These are phyloP conservation scores for Tuctoria greenei DNA, from an alignment of 176 grass and related monocot species.

Conservation along the genomic window DNA sequence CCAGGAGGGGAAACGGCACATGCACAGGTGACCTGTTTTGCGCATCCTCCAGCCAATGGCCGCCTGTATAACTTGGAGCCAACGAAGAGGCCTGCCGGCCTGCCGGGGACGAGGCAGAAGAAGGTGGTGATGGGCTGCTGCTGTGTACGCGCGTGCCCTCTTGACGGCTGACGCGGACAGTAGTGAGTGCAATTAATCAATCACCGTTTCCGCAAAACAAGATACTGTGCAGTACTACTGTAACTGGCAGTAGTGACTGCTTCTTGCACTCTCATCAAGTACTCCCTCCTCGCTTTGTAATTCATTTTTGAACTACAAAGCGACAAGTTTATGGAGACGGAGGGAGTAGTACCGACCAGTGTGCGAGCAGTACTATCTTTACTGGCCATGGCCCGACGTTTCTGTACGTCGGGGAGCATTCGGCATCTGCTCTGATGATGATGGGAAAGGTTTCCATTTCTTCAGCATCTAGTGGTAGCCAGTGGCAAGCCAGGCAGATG, in stretches of 20 bases:
- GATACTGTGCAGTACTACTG: too few relatives aligned
- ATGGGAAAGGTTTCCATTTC: background rate
- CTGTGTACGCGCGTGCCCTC: too few relatives aligned
- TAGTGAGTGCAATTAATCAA: background rate
- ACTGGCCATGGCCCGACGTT: background rate
- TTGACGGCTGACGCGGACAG: background rate
- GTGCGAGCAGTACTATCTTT: background rate
- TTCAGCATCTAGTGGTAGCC: too few relatives aligned
- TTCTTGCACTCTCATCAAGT: background rate
- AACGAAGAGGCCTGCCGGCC: constrained; percentile 4
- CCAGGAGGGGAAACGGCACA: constrained; percentile 33
- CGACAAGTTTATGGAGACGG: too few relatives aligned
- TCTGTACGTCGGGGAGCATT: constrained; percentile 23
- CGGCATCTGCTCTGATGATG: background rate
- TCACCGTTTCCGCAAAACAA: background rate
- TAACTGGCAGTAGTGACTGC: too few relatives aligned
- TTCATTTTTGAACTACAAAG: too few relatives aligned
- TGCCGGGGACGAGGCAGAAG: background rate
- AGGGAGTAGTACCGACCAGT: too few relatives aligned
- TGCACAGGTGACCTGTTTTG: constrained; percentile 22
- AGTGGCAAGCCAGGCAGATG: background rate
- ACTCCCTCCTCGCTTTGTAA: too few relatives aligned
- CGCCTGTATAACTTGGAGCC: background rate
- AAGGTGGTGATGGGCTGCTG: background rate
- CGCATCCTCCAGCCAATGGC: background rate